Percentiles rank a stretch among this genome's conserved stretches.
phyloP scores from a whole-genome alignment of 495 filamentous ascomycete genomes.

The Talaromyces stipitatus region DNA sequence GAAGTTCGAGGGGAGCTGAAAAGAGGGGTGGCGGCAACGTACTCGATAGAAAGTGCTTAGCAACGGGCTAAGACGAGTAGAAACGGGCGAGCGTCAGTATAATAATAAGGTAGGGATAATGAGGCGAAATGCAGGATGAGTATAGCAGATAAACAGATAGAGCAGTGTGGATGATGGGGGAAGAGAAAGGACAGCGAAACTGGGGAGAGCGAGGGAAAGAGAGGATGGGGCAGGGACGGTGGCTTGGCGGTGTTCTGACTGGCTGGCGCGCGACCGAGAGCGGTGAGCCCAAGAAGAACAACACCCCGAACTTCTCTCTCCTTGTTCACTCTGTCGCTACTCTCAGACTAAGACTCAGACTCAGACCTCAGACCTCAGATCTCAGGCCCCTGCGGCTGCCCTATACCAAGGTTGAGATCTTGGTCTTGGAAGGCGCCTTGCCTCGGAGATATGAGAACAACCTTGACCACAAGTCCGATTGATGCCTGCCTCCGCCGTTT shows the following conservation, averaged over 20 bases:
- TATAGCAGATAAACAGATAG: background rate
- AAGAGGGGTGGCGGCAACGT: slow-evolving; percentile 1
- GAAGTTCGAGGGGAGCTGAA: slow-evolving; percentile 1
- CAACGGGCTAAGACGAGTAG: background rate
- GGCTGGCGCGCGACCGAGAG: background rate
- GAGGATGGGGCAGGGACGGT: background rate
- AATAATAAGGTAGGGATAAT: background rate
- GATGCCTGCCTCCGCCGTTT: background rate
- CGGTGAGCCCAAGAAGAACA: background rate
- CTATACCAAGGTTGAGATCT: background rate
- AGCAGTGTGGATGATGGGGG: slow-evolving; percentile 8
- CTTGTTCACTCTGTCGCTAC: background rate
- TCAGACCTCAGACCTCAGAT: background rate
- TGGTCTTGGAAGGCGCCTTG: background rate
- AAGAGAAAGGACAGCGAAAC: slow-evolving; percentile 16
- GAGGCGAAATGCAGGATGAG: background rate
- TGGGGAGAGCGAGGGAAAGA: slow-evolving; percentile 9
- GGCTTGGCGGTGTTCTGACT: slow-evolving; percentile 23
- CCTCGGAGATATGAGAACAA: background rate
- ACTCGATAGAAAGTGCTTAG: background rate
- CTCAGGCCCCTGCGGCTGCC: background rate
- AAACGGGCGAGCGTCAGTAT: background rate
- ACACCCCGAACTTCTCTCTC: background rate
- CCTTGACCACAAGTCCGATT: background rate
- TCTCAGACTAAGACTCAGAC: background rate